phyloP scores from a whole-genome alignment of 2,329 filamentous ascomycete genomes.

The Exophiala calicioides region DNA sequence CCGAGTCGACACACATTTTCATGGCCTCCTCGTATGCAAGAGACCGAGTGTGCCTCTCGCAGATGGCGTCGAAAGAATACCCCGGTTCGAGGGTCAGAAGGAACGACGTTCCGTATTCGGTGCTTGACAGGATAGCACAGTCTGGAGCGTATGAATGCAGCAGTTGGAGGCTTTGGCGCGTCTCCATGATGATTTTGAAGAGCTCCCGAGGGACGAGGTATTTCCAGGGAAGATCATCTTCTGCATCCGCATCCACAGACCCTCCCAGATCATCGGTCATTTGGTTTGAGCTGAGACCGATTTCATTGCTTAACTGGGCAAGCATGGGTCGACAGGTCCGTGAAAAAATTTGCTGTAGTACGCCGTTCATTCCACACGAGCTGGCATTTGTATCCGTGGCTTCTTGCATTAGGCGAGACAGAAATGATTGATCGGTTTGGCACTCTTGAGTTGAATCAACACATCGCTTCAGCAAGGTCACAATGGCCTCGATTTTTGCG shows the following conservation, averaged over 20 bases:
- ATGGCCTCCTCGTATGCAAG: constrained; percentile 19
- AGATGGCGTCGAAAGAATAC: constrained; percentile 12
- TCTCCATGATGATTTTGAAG: constrained; percentile 8
- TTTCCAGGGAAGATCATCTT: constrained; percentile 2
- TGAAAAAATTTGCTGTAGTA: constrained; percentile 15
- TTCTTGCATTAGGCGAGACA: constrained; percentile 11
- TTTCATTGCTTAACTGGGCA: constrained; percentile 9
- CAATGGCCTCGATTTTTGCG: constrained; percentile 3
- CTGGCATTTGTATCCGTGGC: constrained; percentile 6
- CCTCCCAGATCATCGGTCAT: not conserved
- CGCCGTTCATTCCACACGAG: constrained; percentile 5
- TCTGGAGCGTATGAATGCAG: constrained; percentile 12
- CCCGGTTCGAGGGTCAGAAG: constrained; percentile 11
- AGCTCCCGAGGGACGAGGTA: constrained; percentile 7
- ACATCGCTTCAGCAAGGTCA: constrained; percentile 9
- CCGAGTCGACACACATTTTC: constrained; percentile 7
- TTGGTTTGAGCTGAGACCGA: constrained; percentile 11
- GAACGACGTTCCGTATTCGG: constrained; percentile 1
- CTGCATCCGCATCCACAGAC: not conserved
- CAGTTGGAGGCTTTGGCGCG: constrained; percentile 16
- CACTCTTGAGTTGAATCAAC: not conserved
- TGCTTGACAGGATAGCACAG: constrained; percentile 12
- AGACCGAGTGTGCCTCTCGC: constrained; percentile 10
- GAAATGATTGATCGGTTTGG: constrained; percentile 9
- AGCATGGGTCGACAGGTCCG: constrained; percentile 11